A percentile compares a stretch with the other conserved stretches of the same genome.
These are phyloP conservation scores for Neophaeococcomyces aloes DNA, from an alignment of 2,329 filamentous ascomycete species.

Conservation along the genomic window DNA sequence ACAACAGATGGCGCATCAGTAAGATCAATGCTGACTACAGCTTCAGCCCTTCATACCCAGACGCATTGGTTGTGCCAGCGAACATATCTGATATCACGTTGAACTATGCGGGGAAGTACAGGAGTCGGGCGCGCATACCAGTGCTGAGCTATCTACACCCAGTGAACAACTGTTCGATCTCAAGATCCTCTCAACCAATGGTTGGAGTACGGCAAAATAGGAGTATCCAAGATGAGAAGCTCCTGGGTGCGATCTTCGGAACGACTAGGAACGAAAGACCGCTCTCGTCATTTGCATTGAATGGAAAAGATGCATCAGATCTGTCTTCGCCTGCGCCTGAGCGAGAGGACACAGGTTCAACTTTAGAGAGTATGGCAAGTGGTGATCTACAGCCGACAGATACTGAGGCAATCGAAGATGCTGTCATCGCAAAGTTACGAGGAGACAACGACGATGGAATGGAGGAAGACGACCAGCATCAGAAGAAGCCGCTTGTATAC, in stretches of 20 bases:
- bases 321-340: constrained; percentile 26
- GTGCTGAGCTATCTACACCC: constrained; percentile 90
- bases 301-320: too few relatives aligned
- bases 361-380: constrained; percentile 20
- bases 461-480: constrained; percentile 9
- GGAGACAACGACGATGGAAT: constrained; percentile 42
- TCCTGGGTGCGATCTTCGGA: constrained; percentile 85
- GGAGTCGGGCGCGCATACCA: constrained; percentile 80
- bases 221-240: constrained; percentile 89
- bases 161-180: constrained; percentile 93
- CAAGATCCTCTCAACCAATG: constrained; percentile 82
- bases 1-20: constrained; percentile 79
- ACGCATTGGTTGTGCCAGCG: constrained; percentile 70
- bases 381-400: constrained; percentile 46
- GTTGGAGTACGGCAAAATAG: constrained; percentile 78
- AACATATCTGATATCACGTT: constrained; percentile 94
- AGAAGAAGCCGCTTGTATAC: constrained; percentile 58
- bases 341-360: constrained; percentile 30
- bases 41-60: constrained; percentile 90
- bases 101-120: constrained; percentile 82
- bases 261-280: constrained; percentile 47
- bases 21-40: constrained; percentile 78
- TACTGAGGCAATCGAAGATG: constrained; percentile 58
- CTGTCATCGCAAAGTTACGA: constrained; percentile 47
- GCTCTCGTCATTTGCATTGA: constrained; percentile 27